Conservation (phyloP, 257 asterid species). For the Petunia axillaris region DNA sequence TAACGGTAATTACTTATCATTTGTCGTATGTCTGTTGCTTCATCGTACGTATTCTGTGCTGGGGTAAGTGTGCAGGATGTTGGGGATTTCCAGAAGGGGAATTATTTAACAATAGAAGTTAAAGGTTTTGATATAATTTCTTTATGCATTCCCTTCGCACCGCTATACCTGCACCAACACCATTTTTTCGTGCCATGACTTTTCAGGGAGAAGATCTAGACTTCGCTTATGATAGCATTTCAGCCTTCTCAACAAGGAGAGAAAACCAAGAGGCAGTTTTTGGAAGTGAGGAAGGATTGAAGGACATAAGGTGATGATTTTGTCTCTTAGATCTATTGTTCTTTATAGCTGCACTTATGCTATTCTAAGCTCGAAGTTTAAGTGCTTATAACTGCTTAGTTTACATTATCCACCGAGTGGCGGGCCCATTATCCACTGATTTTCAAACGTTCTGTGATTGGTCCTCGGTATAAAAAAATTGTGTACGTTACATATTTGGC, state of each 20-base stretch:
- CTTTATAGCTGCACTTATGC: conserved; percentile 1
- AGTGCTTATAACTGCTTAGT: not conserved
- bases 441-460: no score
- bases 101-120: not conserved
- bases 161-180: not conserved
- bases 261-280: conserved; percentile 98
- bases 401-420: not conserved
- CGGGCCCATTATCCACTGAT: no score
- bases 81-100: not conserved
- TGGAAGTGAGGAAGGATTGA: conserved; percentile 97
- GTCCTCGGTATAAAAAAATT: no score
- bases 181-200: conserved; percentile 19
- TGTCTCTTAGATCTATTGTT: conserved; percentile 14
- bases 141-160: not conserved
- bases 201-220: conserved; percentile 95
- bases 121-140: not conserved
- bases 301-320: conserved; percentile 76
- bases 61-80: not conserved
- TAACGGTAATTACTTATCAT: not conserved
- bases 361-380: not conserved
- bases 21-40: not conserved
- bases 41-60: conserved; percentile 5
- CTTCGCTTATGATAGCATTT: conserved; percentile 96
- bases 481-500: no score
- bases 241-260: conserved; percentile 95